These are phyloP conservation scores for Candida incommunis DNA, from an alignment of 805 yeast species.

Conservation along the genomic window DNA sequence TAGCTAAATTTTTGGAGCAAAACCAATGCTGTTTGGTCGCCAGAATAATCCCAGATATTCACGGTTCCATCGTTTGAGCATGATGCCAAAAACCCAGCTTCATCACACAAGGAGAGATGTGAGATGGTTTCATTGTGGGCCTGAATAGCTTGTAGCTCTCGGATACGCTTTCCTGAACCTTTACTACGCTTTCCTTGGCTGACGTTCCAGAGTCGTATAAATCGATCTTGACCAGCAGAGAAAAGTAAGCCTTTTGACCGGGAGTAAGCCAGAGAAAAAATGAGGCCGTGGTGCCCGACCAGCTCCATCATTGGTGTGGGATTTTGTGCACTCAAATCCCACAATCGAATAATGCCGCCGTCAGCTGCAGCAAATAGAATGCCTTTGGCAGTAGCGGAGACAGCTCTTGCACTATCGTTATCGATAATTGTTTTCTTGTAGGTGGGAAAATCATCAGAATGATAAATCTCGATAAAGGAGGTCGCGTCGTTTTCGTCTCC, in stretches of 20 bases:
- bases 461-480: not conserved
- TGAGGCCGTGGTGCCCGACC: conserved; percentile 10
- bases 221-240: conserved; percentile 12
- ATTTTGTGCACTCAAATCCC: conserved; percentile 7
- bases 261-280: conserved; percentile 9
- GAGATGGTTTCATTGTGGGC: not conserved
- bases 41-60: conserved; percentile 9
- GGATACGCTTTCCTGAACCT: not conserved
- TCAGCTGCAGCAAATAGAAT: conserved; percentile 10
- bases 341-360: conserved; percentile 11
- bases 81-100: not conserved
- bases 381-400: not conserved
- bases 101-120: not conserved
- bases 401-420: not conserved
- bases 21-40: not conserved
- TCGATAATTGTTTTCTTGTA: not conserved
- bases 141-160: not conserved
- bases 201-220: conserved; percentile 10
- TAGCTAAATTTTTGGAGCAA: not conserved
- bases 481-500: not conserved
- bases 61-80: conserved; percentile 8
- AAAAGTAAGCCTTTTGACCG: conserved; percentile 6
- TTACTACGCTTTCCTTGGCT: conserved; percentile 2
- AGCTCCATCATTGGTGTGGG: conserved; percentile 5
- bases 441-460: not conserved